These are phyloP conservation scores for Ganoderma sinense DNA, from an alignment of 1,284 basidiomycete species.

Conservation along the genomic window DNA sequence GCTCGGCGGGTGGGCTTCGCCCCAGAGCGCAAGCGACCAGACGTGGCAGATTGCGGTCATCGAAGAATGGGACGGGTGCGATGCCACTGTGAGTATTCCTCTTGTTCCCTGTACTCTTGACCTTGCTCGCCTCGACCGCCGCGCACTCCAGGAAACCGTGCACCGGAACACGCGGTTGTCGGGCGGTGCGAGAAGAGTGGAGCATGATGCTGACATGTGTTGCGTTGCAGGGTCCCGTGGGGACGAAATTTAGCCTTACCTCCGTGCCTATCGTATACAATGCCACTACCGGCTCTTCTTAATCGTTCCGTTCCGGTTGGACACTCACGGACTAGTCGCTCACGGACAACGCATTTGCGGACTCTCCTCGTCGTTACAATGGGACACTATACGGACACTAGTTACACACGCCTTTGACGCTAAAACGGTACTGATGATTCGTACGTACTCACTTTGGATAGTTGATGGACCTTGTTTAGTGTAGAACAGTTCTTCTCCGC, in stretches of 20 bases:
- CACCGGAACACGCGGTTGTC: neutral
- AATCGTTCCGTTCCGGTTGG: neutral
- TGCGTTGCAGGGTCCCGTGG: constrained; percentile 36
- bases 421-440: neutral
- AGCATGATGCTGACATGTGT: constrained; percentile 7
- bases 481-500: neutral
- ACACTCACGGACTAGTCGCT: constrained; percentile 14
- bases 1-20: constrained; percentile 50
- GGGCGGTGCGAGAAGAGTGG: neutral
- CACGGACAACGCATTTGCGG: constrained; percentile 13
- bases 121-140: neutral
- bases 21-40: constrained; percentile 42
- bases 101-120: neutral
- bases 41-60: constrained; percentile 50
- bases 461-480: neutral
- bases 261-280: constrained; percentile 41
- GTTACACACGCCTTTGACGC: neutral
- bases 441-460: neutral
- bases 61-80: constrained; percentile 54
- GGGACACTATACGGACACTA: neutral
- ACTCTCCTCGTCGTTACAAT: neutral
- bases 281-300: constrained; percentile 31
- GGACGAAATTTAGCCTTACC: constrained; percentile 38
- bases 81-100: constrained; percentile 35
- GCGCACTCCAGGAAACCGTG: neutral